Percentiles rank a stretch among this genome's conserved stretches.
These are phyloP conservation scores for Aphanomyces invadans DNA, from an alignment of 352 stramenopile species.

Conservation along the genomic window DNA sequence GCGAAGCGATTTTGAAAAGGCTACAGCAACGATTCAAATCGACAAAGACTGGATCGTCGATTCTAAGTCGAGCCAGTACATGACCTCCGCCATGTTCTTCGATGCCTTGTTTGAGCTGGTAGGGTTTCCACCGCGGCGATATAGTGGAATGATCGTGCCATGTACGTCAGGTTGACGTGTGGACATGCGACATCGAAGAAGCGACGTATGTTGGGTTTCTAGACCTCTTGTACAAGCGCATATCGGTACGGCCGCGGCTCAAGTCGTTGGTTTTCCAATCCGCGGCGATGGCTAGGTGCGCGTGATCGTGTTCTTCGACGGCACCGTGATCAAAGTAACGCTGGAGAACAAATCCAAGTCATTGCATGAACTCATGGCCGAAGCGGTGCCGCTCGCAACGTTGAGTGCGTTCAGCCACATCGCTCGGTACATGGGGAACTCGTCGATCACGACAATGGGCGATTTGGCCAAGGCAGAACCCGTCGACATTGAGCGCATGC, in stretches of 20 bases:
- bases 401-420: slow-evolving; percentile 57
- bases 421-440: slow-evolving; percentile 41
- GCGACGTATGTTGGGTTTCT: slow-evolving; percentile 57
- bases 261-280: background rate
- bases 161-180: slow-evolving; percentile 41
- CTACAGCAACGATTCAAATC: slow-evolving; percentile 50
- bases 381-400: slow-evolving; percentile 60
- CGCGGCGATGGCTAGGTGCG: slow-evolving; percentile 26
- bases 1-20: slow-evolving; percentile 56
- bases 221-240: slow-evolving; percentile 50
- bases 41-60: slow-evolving; percentile 74
- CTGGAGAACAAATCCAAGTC: slow-evolving; percentile 65
- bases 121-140: background rate
- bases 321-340: slow-evolving; percentile 54
- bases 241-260: slow-evolving; percentile 32
- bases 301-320: slow-evolving; percentile 63
- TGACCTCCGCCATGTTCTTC: slow-evolving; percentile 62
- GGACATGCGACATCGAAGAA: slow-evolving; percentile 72
- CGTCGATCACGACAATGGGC: slow-evolving; percentile 45
- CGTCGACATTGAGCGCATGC: slow-evolving; percentile 42
- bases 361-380: slow-evolving; percentile 51
- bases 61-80: slow-evolving; percentile 44
- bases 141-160: background rate
- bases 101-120: slow-evolving; percentile 60
- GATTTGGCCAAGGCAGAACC: slow-evolving; percentile 54